phyloP scores from a whole-genome alignment of 1,139 yeast species.

The Pichia sp. region DNA sequence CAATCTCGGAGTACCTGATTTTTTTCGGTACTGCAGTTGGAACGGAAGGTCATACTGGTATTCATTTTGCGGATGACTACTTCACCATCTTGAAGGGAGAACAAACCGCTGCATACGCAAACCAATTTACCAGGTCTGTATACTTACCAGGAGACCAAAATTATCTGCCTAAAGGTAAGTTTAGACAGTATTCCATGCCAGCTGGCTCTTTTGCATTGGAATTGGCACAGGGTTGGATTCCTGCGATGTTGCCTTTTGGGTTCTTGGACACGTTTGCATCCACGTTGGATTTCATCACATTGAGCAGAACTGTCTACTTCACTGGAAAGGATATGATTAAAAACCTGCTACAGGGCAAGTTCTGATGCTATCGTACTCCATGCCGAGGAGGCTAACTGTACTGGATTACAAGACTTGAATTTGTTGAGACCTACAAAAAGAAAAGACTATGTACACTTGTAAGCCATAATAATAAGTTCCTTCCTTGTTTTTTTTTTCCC shows the following conservation, averaged over 20 bases:
- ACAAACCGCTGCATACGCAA: conserved; percentile 68
- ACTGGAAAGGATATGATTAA: conserved; percentile 76
- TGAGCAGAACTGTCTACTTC: conserved; percentile 62
- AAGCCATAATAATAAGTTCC: too few species aligned
- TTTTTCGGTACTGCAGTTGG: conserved; percentile 87
- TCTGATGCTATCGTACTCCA: conserved; percentile 13
- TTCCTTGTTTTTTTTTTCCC: too few species aligned
- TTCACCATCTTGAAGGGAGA: conserved; percentile 83
- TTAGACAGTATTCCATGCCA: conserved; percentile 85
- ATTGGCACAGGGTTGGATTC: conserved; percentile 98
- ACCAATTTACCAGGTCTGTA: conserved; percentile 56
- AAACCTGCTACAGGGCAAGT: conserved; percentile 47
- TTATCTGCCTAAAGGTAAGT: conserved; percentile 65
- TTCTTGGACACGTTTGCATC: conserved; percentile 74
- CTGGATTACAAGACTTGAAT: too few species aligned
- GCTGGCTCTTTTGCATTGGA: conserved; percentile 82
- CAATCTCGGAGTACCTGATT: conserved; percentile 88
- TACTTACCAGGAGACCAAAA: conserved; percentile 82
- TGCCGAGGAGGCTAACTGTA: too few species aligned
- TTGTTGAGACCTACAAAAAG: too few species aligned
- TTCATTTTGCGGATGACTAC: conserved; percentile 94
- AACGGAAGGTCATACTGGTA: conserved; percentile 94
- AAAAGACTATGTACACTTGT: too few species aligned
- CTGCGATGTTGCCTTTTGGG: conserved; percentile 96
- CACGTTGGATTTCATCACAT: conserved; percentile 71